Base-by-base conservation (phyloP, 345 rosid genomes). In the Geranium rotundifolium region DNA sequence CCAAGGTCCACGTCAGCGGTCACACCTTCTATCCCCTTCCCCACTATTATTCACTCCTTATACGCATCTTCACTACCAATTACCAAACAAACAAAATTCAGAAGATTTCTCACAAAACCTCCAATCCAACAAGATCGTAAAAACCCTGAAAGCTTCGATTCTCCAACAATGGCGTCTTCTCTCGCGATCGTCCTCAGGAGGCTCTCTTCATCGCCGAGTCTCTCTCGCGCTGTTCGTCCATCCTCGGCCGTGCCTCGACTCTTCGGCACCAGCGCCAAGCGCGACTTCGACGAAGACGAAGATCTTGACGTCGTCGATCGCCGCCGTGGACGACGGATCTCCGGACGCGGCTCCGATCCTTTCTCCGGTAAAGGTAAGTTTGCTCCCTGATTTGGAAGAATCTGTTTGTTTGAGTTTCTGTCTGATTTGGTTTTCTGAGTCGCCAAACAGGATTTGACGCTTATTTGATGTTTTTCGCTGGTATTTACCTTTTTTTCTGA, bases 251-350 rank as follows among this genome's bases (percentile, higher is more conserved):
- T 1, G 0, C 62, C 67, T n/a, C 85, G 80, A 58, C 66, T 71
- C 61, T 81, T 80, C 76, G 75, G 75, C 72, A 67, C 85, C 62
- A 57, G 66, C 9, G 59, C 86, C 17, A 61, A 68, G 63, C 62
- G 50, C 66, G 34, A 61, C 16, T 61, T 17, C 39, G 67, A 66
- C 20, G 63, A 14, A 14, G 76, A 63, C 17, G 71, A 29, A 16
- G 30, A 39, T 5, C 80, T 61, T 8, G 63, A 62, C 27, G 74
- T 72, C 29, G 71, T 61, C n/a, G n/a, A n/a, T 56, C 66, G 69
- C 68, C 18, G 73, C 14, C 69, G 34, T 55, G 73, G 62, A 15
- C 7, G 67, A 2, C 0, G 63, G 5, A 46, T 69, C 46, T 55
- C 65, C 63, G 56, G 64, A 14, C 62, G 58, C 19, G 62, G 67